Evolutionary conservation across 2,329 filamentous ascomycete species (phyloP).

Genomic region (Cladosporium sp.): DNA sequence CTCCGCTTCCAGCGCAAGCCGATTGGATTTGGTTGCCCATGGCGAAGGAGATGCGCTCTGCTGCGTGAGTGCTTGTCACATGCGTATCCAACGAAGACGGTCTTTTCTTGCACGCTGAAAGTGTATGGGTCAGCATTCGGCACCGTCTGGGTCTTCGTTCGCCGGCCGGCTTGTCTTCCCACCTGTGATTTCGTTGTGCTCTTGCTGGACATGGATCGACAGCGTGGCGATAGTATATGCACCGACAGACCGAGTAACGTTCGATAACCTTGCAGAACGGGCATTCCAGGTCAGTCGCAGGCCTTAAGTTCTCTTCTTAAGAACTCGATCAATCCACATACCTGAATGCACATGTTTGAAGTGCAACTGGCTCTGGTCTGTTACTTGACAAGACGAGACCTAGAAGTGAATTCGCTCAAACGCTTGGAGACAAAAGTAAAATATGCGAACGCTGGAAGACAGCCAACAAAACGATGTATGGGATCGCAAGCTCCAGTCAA

Average conservation of each 20-base stretch:
- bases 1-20: background rate
- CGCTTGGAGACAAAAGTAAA: background rate
- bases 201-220: slow-evolving; percentile 77
- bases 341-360: background rate
- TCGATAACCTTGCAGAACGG: slow-evolving; percentile 84
- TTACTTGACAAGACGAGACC: background rate
- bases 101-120: slow-evolving; percentile 61
- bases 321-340: background rate
- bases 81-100: slow-evolving; percentile 76
- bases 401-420: background rate
- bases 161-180: background rate
- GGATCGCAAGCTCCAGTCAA: background rate
- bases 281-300: slow-evolving; percentile 23
- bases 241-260: slow-evolving; percentile 79
- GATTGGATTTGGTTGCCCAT: background rate
- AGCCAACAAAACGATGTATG: too few relatives aligned
- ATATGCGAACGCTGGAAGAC: too few relatives aligned
- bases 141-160: too few relatives aligned
- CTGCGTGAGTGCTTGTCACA: slow-evolving; percentile 44
- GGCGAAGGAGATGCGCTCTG: slow-evolving; percentile 8
- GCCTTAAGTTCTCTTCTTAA: background rate
- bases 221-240: slow-evolving; percentile 82
- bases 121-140: background rate
- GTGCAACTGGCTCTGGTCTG: too few relatives aligned
- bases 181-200: slow-evolving; percentile 64